phyloP scores from a whole-genome alignment of 805 yeast species.

The Saturnispora diversa region DNA sequence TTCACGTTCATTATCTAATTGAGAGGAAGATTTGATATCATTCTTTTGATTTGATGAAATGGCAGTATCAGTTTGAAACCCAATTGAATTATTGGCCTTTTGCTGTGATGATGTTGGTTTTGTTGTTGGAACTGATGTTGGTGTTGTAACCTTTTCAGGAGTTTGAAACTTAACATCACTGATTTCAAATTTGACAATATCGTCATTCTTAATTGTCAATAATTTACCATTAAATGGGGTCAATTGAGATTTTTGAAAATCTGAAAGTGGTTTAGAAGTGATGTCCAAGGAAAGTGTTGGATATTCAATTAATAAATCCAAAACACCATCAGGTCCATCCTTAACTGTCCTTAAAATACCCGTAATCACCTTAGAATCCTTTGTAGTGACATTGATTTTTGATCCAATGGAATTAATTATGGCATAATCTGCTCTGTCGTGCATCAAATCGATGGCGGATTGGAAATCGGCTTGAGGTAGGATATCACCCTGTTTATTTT shows the following conservation, averaged over 20 bases:
- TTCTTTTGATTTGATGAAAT: conserved; percentile 43
- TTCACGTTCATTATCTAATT: conserved; percentile 52
- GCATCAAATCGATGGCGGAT: conserved; percentile 30
- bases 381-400: conserved; percentile 52
- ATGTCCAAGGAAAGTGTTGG: conserved; percentile 37
- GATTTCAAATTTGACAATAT: conserved; percentile 13
- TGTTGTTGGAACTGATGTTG: neutral
- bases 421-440: conserved; percentile 49
- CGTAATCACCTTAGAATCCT: conserved; percentile 32
- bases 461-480: conserved; percentile 25
- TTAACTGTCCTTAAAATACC: conserved; percentile 53
- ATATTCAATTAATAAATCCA: conserved; percentile 47
- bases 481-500: conserved; percentile 7
- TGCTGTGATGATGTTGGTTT: neutral
- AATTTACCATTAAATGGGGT: conserved; percentile 11
- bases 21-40: neutral
- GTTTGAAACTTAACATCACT: conserved; percentile 1
- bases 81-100: conserved; percentile 14
- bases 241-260: conserved; percentile 16
- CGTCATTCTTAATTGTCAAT: conserved; percentile 12
- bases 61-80: conserved; percentile 79
- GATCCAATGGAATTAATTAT: conserved; percentile 55
- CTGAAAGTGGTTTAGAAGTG: conserved; percentile 36
- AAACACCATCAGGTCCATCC: conserved; percentile 31
- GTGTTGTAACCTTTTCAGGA: conserved; percentile 3